Percentiles rank a stretch among this genome's conserved stretches.
phyloP scores from a whole-genome alignment of 441 rosid genomes.

The Aquilaria agallochum region DNA sequence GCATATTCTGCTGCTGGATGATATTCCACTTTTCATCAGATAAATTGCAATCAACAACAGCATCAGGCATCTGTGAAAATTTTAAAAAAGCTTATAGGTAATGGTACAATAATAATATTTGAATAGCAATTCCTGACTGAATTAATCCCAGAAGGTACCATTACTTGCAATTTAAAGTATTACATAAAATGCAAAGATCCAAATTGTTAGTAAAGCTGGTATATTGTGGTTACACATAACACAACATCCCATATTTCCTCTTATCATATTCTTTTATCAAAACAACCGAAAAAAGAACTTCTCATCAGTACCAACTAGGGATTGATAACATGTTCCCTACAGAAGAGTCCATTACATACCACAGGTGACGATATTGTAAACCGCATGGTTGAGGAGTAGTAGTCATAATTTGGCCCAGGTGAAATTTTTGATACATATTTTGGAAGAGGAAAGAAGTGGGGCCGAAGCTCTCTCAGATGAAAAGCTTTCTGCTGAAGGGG shows the following conservation, averaged over 20 bases:
- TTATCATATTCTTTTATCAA: too few relatives aligned
- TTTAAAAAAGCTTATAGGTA: conserved; percentile 7
- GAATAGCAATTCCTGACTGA: too few relatives aligned
- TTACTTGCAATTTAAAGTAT: conserved; percentile 3
- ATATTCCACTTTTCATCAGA: conserved; percentile 83
- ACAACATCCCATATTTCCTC: too few relatives aligned
- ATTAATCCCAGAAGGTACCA: not conserved
- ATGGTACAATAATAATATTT: too few relatives aligned
- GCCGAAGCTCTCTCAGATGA: conserved; percentile 61
- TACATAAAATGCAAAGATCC: not conserved
- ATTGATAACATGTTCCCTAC: too few relatives aligned
- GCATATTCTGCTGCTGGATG: conserved; percentile 92
- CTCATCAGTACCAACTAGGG: too few relatives aligned
- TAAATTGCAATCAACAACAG: conserved; percentile 87
- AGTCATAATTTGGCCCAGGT: conserved; percentile 92
- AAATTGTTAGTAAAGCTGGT: too few relatives aligned
- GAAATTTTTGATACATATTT: conserved; percentile 64
- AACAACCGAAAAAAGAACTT: too few relatives aligned
- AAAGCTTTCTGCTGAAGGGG: conserved; percentile 38
- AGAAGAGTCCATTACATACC: conserved; percentile 38
- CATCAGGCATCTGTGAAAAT: conserved; percentile 83
- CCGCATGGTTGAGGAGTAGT: conserved; percentile 69
- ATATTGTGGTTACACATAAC: too few relatives aligned
- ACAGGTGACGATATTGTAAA: conserved; percentile 89
- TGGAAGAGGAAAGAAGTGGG: conserved; percentile 82